Evolutionary conservation across 345 rosid species (phyloP), one percentile per base, ranked within the genome.

Genomic region (Ceriops decandra): DNA sequence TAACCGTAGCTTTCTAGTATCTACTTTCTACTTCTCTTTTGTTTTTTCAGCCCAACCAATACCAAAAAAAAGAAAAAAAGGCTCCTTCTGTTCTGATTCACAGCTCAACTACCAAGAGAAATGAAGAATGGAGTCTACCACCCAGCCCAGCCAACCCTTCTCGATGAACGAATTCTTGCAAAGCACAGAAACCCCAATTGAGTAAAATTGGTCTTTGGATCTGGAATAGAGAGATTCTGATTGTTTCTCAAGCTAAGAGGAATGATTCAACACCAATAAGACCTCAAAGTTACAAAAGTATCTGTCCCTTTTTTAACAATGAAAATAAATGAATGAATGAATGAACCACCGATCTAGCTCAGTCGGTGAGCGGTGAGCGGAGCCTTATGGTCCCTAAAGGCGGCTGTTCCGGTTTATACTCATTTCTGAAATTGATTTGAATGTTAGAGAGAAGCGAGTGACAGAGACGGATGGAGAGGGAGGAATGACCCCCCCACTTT

Each of bases 381-480:
- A 56, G 30, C 2, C 59, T 56, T 28, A 56, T 3, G 59, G 59
- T 56, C 73, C 57, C 66, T 51, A 68, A 62, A 66, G 80, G 85
- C 84, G 78, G 86, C 81, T 70, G 80, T 73, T 80, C 60, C 78
- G 51, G 71, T 57, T 62, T 70, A 56, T 62, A 46, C 61, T 26
- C 56, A 52, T 64, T 6, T 52, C 66, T 21, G 17, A 24, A 15
- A 24, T 57, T 27, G 19, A 38, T 36, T 63, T 63, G 46, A 31
- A 51, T 27, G 60, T 13, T 42, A 51, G 36, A 38, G 35, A 31
- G 58, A 6, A 15, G 30, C 59, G 27, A 28, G 58, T 20, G 27
- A 61, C 13, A 42, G 17, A 54, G 60, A 62, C 71, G 51, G 31
- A 47, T 57, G 64, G 49, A 42, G 0, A 13, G 17, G 0, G 16